Evolutionary conservation across 2,329 filamentous ascomycete genomes (phyloP).

Genomic region (Colletotrichum lentis): DNA sequence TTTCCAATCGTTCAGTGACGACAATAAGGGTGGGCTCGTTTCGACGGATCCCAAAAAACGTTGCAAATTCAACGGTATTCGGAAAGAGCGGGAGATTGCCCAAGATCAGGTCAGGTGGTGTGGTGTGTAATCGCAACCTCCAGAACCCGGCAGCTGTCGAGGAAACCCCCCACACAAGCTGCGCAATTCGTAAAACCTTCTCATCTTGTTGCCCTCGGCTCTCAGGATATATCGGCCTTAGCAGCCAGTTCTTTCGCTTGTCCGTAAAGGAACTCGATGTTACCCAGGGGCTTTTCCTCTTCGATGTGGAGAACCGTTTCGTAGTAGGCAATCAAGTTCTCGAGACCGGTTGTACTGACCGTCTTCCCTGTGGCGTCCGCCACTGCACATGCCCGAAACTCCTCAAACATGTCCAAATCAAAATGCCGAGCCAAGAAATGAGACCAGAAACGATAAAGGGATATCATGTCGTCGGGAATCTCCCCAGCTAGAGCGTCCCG

Average conservation of each 20-base stretch:
- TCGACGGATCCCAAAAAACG: constrained; percentile 25
- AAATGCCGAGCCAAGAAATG: constrained; percentile 77
- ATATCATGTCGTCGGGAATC: constrained; percentile 66
- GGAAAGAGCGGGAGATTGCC: constrained; percentile 13
- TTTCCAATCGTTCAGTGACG: constrained; percentile 33
- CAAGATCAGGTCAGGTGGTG: neutral
- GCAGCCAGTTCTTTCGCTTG: constrained; percentile 27
- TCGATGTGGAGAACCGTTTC: constrained; percentile 39
- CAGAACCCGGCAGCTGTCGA: constrained; percentile 6
- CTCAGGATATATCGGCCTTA: constrained; percentile 7
- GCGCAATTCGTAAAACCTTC: constrained; percentile 29
- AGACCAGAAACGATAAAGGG: constrained; percentile 78
- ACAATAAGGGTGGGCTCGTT: constrained; percentile 7
- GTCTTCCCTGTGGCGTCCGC: constrained; percentile 64
- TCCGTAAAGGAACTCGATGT: constrained; percentile 18
- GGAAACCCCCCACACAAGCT: constrained; percentile 14
- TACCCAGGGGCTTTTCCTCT: neutral
- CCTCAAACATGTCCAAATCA: constrained; percentile 77
- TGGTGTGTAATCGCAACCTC: neutral
- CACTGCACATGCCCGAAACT: constrained; percentile 73
- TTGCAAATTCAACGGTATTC: constrained; percentile 11
- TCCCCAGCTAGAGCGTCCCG: constrained; percentile 47
- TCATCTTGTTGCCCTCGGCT: neutral
- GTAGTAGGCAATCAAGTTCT: constrained; percentile 72
- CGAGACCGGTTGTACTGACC: constrained; percentile 63